Base-by-base conservation (phyloP, 495 filamentous ascomycete genomes). In the Neurospora intermedia region DNA sequence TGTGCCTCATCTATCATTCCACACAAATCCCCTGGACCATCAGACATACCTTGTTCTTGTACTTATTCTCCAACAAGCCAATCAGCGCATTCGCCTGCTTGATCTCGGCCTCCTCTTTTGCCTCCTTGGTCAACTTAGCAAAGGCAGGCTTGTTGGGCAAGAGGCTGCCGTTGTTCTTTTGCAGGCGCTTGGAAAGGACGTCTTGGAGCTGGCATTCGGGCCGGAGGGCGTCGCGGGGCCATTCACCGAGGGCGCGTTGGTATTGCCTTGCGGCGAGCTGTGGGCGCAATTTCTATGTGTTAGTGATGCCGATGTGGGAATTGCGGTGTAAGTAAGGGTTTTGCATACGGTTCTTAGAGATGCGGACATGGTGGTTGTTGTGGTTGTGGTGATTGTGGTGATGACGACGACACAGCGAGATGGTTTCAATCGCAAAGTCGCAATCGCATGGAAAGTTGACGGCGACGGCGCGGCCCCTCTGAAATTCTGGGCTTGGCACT, bases 161-260 rank as follows among this genome's bases (percentile, higher is more conserved):
- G 43, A 93, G 84, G 71, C 88, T 86, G 71, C 77, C 76, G n/a
- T 79, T 66, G 54, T 66, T 66, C 54, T 66, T 76, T 20, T 87
- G 83, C 69, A 94, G 84, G 69, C 91, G 88, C 71, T 85, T 83
- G 74, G 87, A 85, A 54, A 97, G 86, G 71, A 89, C 87, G 73
- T 88, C 82, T 74, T 93, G 91, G 78, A 97, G 88, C 73, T 92
- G 90, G 77, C 91, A 85, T 70, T 90, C 88, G 11, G 94, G 94
- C 3, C 94, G 93, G 71, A 97, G 88, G 54, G 81, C 78, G 79
- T 96, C 93, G 74, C 85, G 84, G 69, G 94, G 94, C 94, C 94
- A 97, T 76, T 88, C 89, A 75, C 86, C 83, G 71, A 96, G 83
- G 73, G 91, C 89, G 82, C 87, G 89, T 72, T 89, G 84, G 84